A percentile compares a stretch with the other conserved stretches of the same genome.
These are phyloP conservation scores for Phoma sp. DNA, from an alignment of 2,329 filamentous ascomycete species.

Conservation along the genomic window DNA sequence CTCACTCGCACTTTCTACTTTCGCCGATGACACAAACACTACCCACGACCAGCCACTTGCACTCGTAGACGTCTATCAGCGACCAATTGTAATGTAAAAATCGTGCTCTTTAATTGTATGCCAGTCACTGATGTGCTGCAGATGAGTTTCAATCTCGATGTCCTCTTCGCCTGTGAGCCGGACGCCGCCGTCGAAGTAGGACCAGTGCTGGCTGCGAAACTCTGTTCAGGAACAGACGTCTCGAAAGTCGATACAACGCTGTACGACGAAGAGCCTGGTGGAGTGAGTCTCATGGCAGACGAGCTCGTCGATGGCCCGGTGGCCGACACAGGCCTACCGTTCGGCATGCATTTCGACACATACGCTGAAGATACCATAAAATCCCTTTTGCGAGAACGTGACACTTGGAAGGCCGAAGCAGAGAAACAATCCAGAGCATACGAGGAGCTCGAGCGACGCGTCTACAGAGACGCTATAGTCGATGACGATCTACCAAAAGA, in stretches of 20 bases:
- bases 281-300: neutral
- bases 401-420: conserved; percentile 9
- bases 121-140: neutral
- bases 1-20: no score
- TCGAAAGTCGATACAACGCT: neutral
- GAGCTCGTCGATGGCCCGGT: neutral
- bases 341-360: neutral
- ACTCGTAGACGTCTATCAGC: no score
- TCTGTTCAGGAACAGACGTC: neutral
- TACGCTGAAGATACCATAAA: conserved; percentile 8
- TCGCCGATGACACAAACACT: no score
- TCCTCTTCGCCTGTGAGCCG: conserved; percentile 2
- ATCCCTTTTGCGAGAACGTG: conserved; percentile 7
- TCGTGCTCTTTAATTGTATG: neutral
- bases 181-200: neutral
- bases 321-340: neutral
- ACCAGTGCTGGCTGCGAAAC: neutral
- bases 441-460: conserved; percentile 7
- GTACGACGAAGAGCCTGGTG: neutral
- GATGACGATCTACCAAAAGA: conserved; percentile 1
- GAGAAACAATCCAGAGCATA: conserved; percentile 2
- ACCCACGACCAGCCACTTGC: no score
- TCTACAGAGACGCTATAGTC: neutral
- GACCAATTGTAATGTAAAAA: neutral
- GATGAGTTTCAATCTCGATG: conserved; percentile 17